Base-by-base conservation (phyloP, 805 yeast genomes). In the Lachancea sp. region DNA sequence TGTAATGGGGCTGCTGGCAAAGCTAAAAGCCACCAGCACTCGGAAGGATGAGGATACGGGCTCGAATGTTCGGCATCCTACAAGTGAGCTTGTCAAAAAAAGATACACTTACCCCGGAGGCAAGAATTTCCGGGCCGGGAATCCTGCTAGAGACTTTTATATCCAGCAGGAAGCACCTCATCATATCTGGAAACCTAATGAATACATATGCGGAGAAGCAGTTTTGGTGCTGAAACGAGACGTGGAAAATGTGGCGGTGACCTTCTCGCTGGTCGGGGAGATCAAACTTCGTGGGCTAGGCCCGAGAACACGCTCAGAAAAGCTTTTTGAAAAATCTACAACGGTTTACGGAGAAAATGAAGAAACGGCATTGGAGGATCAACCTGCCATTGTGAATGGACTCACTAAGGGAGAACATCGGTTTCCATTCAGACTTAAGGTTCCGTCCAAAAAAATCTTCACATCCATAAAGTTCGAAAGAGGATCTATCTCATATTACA, bases 391-490 rank as follows among this genome's bases (percentile, higher is more conserved):
- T 12, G 33, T 47, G 2, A 59, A 62, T 47, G 85, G 85, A 0
- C 60, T 85, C n/a, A 75, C 79, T 16, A 78, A 79, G 56, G 96
- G 96, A 35, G 91, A 85, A 58, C 96, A 89, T 63, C 67, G 86
- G 30, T 89, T 90, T 59, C 95, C 95, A 17, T 90, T 89, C 58
- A 77, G 83, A 39, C 85, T 89, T 36, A 82, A 78, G 53, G 71
- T 89, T n/a, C 96, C 96, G 1, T 74, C 73, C 53, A 79, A 77
- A 51, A 76, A 84, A 51, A 74, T 86, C 2, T 82, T 72, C 62
- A 84, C 93, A 18, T 79, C 88, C 41, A 75, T 89, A 20, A 81
- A 80, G 51, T 89, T 89, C 55, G 96, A 90, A 53, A 79, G 81
- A 55, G 96, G 97, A n/a, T 76, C 86, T 16, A 85, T 89, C 13